Evolutionary conservation across 2,329 filamentous ascomycete species (phyloP).

Genomic region (Onygenales sp.): DNA sequence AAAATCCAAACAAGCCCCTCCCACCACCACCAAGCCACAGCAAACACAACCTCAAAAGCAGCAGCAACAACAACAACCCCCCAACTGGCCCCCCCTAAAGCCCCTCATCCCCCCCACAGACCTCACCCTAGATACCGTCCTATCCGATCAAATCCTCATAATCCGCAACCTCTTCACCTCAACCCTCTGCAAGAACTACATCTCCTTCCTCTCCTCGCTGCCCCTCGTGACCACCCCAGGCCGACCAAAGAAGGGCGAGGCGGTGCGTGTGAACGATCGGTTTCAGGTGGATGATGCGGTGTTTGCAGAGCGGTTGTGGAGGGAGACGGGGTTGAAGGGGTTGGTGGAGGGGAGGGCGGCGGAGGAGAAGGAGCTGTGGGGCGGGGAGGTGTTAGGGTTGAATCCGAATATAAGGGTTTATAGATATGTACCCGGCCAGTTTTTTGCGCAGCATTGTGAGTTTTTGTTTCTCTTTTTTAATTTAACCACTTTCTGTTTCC

Average conservation of each 20-base stretch:
- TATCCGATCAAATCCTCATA: slow-evolving; percentile 61
- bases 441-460: slow-evolving; percentile 87
- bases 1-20: neutral
- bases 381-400: slow-evolving; percentile 70
- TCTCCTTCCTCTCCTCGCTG: slow-evolving; percentile 60
- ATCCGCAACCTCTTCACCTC: slow-evolving; percentile 66
- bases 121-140: slow-evolving; percentile 49
- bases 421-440: slow-evolving; percentile 75
- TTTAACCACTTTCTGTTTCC: neutral
- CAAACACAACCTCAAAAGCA: neutral
- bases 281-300: slow-evolving; percentile 68
- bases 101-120: slow-evolving; percentile 58
- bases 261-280: slow-evolving; percentile 78
- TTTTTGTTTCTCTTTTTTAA: slow-evolving; percentile 15
- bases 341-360: slow-evolving; percentile 26
- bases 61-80: slow-evolving; percentile 1
- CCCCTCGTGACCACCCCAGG: slow-evolving; percentile 69
- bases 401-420: slow-evolving; percentile 87
- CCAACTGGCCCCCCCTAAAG: slow-evolving; percentile 61
- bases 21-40: neutral
- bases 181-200: slow-evolving; percentile 65
- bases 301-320: slow-evolving; percentile 72
- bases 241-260: slow-evolving; percentile 69
- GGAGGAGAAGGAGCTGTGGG: slow-evolving; percentile 48
- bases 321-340: slow-evolving; percentile 62